A percentile compares a stretch with the other conserved stretches of the same genome.
Conservation (phyloP, 1,284 basidiomycete genomes). For the Baeospora myosura region DNA sequence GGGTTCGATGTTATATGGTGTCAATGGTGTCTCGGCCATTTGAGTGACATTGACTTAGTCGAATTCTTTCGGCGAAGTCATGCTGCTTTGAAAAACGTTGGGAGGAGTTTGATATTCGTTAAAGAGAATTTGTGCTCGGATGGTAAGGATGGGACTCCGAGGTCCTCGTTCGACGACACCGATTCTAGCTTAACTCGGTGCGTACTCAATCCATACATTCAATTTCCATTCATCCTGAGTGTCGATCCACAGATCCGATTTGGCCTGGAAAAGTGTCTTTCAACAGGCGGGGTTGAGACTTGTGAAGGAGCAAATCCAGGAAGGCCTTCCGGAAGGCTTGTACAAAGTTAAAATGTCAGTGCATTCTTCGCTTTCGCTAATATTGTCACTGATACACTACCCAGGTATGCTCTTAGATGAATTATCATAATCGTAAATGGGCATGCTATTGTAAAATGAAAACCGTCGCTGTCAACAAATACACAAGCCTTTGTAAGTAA, state of each 20-base stretch:
- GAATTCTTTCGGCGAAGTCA: slow-evolving; percentile 64
- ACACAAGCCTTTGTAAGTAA: no score
- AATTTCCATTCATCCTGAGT: not conserved
- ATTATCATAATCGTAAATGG: no score
- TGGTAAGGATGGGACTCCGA: slow-evolving; percentile 40
- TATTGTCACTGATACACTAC: slow-evolving; percentile 7
- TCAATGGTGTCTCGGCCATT: slow-evolving; percentile 92
- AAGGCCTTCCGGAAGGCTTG: slow-evolving; percentile 74
- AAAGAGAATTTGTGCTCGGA: slow-evolving; percentile 88
- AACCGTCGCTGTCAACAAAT: no score
- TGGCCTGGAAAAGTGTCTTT: slow-evolving; percentile 75
- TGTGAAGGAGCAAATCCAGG: slow-evolving; percentile 64
- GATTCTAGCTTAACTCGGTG: slow-evolving; percentile 88
- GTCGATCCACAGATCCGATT: slow-evolving; percentile 57
- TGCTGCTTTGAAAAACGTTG: slow-evolving; percentile 44
- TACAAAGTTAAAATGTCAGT: slow-evolving; percentile 80
- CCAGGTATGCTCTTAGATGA: slow-evolving; percentile 56
- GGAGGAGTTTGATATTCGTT: slow-evolving; percentile 64
- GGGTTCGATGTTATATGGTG: slow-evolving; percentile 85
- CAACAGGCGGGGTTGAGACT: slow-evolving; percentile 59
- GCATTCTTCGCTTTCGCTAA: slow-evolving; percentile 2
- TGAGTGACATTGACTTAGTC: slow-evolving; percentile 72
- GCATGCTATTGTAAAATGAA: no score
- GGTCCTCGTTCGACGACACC: slow-evolving; percentile 71
- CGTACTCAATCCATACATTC: slow-evolving; percentile 1